These are phyloP conservation scores for Drosera capensis DNA, from an alignment of 148 eudicot species.

Conservation along the genomic window DNA sequence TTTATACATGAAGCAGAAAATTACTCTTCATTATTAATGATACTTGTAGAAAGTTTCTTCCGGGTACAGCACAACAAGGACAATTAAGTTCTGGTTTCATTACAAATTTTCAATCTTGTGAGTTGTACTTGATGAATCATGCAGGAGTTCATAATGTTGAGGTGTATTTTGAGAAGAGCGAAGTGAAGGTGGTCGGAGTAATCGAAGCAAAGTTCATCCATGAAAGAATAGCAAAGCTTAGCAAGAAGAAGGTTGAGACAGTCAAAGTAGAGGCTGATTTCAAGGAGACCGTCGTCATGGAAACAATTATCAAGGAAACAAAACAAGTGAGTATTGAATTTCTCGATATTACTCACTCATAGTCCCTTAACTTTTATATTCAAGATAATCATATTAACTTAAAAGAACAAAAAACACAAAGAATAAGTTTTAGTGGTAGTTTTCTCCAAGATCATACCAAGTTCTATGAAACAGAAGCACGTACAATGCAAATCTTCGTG, in stretches of 20 bases:
- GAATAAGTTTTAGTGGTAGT: no score
- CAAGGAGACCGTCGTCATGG: slow-evolving; percentile 25
- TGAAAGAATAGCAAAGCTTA: slow-evolving; percentile 33
- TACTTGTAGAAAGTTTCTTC: not conserved
- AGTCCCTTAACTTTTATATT: no score
- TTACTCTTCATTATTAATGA: not conserved
- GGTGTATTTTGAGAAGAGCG: slow-evolving; percentile 35
- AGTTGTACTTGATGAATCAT: not conserved
- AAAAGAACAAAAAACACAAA: no score
- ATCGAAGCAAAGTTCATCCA: slow-evolving; percentile 59
- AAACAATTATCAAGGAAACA: slow-evolving; percentile 28
- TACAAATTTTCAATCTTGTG: not conserved
- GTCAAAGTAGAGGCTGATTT: slow-evolving; percentile 23
- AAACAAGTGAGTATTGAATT: slow-evolving; percentile 20
- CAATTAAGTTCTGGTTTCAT: not conserved
- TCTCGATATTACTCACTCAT: no score
- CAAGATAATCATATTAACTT: no score
- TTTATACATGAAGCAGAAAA: not conserved
- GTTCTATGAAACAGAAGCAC: no score
- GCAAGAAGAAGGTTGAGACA: slow-evolving; percentile 45
- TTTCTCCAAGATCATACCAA: no score
- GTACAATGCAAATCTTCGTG: no score
- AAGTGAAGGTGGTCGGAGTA: slow-evolving; percentile 41
- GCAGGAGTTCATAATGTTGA: slow-evolving; percentile 52
- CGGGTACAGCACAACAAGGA: not conserved